Conservation (phyloP, 768 basidiomycete species). For the Cyclocybe aegerita region DNA sequence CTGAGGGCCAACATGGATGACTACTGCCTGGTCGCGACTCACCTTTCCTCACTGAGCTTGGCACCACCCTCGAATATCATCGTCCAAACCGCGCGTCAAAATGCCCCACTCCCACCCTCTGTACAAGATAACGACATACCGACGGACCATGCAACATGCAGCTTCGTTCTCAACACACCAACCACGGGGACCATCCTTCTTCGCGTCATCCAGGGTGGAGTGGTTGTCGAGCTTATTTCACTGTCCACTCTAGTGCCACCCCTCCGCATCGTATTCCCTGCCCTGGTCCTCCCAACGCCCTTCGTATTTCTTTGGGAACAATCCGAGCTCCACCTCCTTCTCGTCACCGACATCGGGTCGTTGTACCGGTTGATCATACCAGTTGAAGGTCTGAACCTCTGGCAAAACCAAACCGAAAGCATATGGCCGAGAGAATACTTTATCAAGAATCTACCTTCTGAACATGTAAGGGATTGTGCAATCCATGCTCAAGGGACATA, state of each 20-base stretch:
- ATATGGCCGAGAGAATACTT: constrained; percentile 70
- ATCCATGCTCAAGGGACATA: constrained; percentile 70
- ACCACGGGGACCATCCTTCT: constrained; percentile 66
- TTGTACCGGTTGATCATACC: constrained; percentile 75
- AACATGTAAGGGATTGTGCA: constrained; percentile 37
- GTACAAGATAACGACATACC: constrained; percentile 45
- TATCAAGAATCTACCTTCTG: constrained; percentile 48
- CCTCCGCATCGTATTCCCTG: constrained; percentile 78
- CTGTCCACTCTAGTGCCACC: constrained; percentile 63
- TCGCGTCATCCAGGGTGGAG: constrained; percentile 71
- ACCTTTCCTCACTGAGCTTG: constrained; percentile 65
- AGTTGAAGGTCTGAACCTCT: constrained; percentile 50
- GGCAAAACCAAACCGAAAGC: constrained; percentile 52
- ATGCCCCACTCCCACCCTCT: constrained; percentile 46
- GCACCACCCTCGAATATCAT: constrained; percentile 49
- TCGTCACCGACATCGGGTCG: constrained; percentile 65
- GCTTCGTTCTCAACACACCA: constrained; percentile 55
- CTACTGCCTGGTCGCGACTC: constrained; percentile 53
- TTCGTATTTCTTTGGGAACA: constrained; percentile 57
- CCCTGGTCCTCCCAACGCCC: constrained; percentile 62
- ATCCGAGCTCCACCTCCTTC: constrained; percentile 66
- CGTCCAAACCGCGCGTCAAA: constrained; percentile 59
- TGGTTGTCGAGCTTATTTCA: constrained; percentile 77
- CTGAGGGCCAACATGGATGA: constrained; percentile 26
- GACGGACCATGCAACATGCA: constrained; percentile 72